These are phyloP conservation scores for Alternaria arbusti DNA, from an alignment of 2,329 filamentous ascomycete species.

Conservation along the genomic window DNA sequence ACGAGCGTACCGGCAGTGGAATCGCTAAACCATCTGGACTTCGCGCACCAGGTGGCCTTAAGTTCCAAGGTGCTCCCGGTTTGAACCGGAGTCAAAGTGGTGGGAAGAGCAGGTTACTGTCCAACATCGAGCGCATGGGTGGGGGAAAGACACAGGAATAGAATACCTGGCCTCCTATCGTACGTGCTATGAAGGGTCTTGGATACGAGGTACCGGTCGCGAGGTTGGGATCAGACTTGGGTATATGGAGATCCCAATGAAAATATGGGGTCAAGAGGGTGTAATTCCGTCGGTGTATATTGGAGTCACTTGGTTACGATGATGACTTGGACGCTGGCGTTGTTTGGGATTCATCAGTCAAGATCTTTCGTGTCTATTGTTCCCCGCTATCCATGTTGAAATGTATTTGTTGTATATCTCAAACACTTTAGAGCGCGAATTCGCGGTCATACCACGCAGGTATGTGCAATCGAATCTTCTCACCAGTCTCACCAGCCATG, in stretches of 20 bases:
- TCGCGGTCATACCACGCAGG: not conserved
- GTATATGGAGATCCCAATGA: not conserved
- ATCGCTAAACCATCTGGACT: slow-evolving; percentile 62
- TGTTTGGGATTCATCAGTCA: not conserved
- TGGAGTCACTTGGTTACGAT: not conserved
- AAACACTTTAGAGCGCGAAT: not conserved
- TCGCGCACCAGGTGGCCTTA: slow-evolving; percentile 61
- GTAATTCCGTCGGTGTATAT: not conserved
- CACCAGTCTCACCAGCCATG: not conserved
- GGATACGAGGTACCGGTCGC: not conserved
- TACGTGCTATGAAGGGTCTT: slow-evolving; percentile 3
- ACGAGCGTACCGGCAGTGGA: slow-evolving; percentile 21
- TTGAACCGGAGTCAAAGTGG: slow-evolving; percentile 44
- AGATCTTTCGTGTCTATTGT: not conserved
- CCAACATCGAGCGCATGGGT: slow-evolving; percentile 87
- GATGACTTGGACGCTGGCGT: not conserved
- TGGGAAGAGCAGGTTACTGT: slow-evolving; percentile 75
- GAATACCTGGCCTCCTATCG: slow-evolving; percentile 7
- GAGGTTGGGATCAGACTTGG: not conserved
- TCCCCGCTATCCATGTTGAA: not conserved
- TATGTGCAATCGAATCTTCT: not conserved
- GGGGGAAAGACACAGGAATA: slow-evolving; percentile 47
- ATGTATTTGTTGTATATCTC: not conserved
- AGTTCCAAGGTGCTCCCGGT: slow-evolving; percentile 38
- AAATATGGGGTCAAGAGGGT: not conserved